Evolutionary conservation across 2,329 filamentous ascomycete species (phyloP), one percentile per base, ranked within the genome.

Genomic region (Talaromyces amestolkiae): DNA sequence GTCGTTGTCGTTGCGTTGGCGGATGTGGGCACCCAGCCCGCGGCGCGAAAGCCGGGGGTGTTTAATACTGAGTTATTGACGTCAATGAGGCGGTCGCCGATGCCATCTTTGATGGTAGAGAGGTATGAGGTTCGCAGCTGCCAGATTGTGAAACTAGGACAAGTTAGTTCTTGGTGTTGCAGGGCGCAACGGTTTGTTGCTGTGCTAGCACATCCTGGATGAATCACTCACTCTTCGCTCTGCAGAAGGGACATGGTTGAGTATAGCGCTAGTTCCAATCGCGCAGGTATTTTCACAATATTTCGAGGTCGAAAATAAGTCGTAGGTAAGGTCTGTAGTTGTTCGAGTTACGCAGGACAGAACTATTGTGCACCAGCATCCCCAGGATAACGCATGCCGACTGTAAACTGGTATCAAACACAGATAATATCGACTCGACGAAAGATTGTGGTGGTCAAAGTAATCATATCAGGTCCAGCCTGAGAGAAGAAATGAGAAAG

Each of bases 41-140:
- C 86, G 27, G 86, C 85, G 68, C 87, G 85, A 72, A 89, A 89
- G 19, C 86, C 86, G 22, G 86, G 85, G 53, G 87, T 86, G 73
- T 89, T 89, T 62, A 89, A 79, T 43, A 89, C 82, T 47, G 83
- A 82, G 35, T 86, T 82, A 72, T 89, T 87, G 70, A 89, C 82
- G 67, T 84, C 88, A 76, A 89, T 89, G 61, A 89, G 79, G 49
- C 87, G 82, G 73, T 89, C 87, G 68, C 86, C 87, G 47, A 89
- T 85, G 66, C 87, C 87, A 73, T 89, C 87, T 74, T 88, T 88
- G 71, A 87, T 87, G 58, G 84, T 81, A 35, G 84, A 83, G 22
- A 89, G 82, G 72, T 89, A 89, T 43, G 86, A 86, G 19, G 86
- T 87, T 65, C 87, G 86, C 47, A 89, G 80, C 72, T 88, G 86